Evolutionary conservation across 345 rosid genomes (phyloP), one percentile per base, ranked within the genome.

Genomic region (Rhodamnia argentea): DNA sequence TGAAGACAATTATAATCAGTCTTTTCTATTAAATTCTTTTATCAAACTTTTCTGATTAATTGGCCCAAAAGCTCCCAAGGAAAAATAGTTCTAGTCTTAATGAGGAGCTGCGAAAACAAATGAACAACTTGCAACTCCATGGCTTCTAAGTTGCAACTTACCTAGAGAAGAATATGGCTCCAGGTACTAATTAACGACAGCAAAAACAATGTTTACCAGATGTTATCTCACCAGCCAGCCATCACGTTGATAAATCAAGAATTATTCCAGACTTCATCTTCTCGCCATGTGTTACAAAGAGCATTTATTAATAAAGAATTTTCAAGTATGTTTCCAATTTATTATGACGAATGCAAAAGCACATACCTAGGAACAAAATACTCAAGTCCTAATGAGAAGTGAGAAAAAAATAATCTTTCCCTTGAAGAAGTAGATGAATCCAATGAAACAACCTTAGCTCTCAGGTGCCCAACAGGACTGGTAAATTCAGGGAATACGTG

Each of bases 401-500:
- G 59, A 32, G 58, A 29, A 40, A 70, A 55, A 20, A 7, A 55
- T 15, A 64, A 64, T 29, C 76, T 70, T 32, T 37, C 78, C 78
- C 47, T 18, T 18, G 78, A 70, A 32, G 44, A 83, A 57, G 32
- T 44, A 82, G 55, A 82, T 7, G 86, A 78, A 87, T 59, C 75
- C 74, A 85, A 87, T 83, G 85, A 83, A 74, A 88, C 89, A 87
- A 96, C 99, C 99, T 96, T 97, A 74, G 99, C 99, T 92, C 99
- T 92, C 82, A 97, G 98, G 90, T 97, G 98, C 87, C 99, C 99
- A 89, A 91, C 95, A 86, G 95, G 98, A 85, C 99, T 96, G 87
- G 89, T 91, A 87, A 97, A 97, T 92, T 97, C 99, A 55, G 99
- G 99, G 91, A 97, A 96, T 86, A 97, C 99, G 89, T 96, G 98